phyloP scores from a whole-genome alignment of 2,329 filamentous ascomycete species.

The Aspergillus arachidicola region DNA sequence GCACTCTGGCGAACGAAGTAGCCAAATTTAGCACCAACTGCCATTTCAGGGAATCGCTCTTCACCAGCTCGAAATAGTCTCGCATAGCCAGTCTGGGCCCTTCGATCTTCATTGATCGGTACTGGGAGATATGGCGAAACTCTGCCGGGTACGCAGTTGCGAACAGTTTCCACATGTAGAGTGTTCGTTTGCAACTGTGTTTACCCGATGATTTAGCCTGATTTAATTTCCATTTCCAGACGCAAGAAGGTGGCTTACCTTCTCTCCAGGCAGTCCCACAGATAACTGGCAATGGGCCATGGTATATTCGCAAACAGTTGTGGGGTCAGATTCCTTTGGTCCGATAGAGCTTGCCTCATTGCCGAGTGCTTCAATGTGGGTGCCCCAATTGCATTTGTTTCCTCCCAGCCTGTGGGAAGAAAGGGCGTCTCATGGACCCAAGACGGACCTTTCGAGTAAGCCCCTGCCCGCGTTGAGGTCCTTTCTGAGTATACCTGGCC shows the following conservation, averaged over 20 bases:
- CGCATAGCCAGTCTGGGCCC: constrained; percentile 32
- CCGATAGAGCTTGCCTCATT: constrained; percentile 33
- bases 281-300: constrained; percentile 41
- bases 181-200: constrained; percentile 29
- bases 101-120: constrained; percentile 35
- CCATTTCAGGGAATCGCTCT: constrained; percentile 37
- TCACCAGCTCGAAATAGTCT: constrained; percentile 40
- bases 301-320: constrained; percentile 41
- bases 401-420: constrained; percentile 30
- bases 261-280: constrained; percentile 42
- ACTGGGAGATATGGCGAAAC: constrained; percentile 31
- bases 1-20: constrained; percentile 30
- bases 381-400: constrained; percentile 28
- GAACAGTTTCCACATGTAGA: constrained; percentile 49
- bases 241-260: constrained; percentile 30
- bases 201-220: background rate
- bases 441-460: constrained; percentile 27
- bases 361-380: constrained; percentile 39
- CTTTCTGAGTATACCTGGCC: constrained; percentile 22
- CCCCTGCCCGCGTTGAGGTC: background rate
- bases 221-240: background rate
- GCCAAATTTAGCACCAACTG: constrained; percentile 38
- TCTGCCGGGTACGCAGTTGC: constrained; percentile 39
- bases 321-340: constrained; percentile 40
- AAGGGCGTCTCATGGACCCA: constrained; percentile 46